Evolutionary conservation across 2,329 filamentous ascomycete genomes (phyloP), one percentile per base, ranked within the genome.

Genomic region (Trichoderma asperellum): DNA sequence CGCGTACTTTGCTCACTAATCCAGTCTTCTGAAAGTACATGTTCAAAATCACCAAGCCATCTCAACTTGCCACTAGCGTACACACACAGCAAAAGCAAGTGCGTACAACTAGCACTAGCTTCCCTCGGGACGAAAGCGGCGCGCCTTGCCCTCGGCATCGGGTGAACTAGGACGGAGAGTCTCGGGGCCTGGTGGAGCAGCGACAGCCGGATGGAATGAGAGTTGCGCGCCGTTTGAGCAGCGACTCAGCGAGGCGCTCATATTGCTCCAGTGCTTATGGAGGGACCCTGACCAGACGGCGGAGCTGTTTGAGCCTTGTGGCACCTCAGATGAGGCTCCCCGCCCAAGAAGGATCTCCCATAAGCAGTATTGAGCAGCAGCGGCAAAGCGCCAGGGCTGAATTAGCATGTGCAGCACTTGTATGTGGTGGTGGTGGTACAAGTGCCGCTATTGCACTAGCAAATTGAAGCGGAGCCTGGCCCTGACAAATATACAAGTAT

Each of bases 221-320:
- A 64, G 61, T 62, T 55, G 60, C 60, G 21, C 47, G 61, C 62
- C 52, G 62, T 37, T 37, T 52, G 61, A 37, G 52, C 62, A 56
- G 35, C 62, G 62, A 37, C 49, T 65, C 27, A 56, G 21, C 24
- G 27, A 65, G 52, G 49, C 47, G 59, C 60, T 53, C 34, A 16
- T 40, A 24, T 21, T n/a, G 35, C 35, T 43, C 27, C 35, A 32
- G 52, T 34, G 21, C 21, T 37, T 49, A 32, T 27, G 40, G 58
- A 29, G 29, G 63, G 52, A 24, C 24, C 24, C 24, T 67, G 53
- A 66, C 18, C 40, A 52, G 7, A 29, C 3, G 29, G 63, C 53
- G 53, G 63, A 59, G 55, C 43, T n/a, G 37, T 59, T 49, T 67
- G 40, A 67, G 55, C 55, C 63, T 59, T 59, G 55, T 67, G 63